Evolutionary conservation across 2,329 filamentous ascomycete species (phyloP), one percentile per base, ranked within the genome.

Genomic region (Pseudogymnoascus sp.): DNA sequence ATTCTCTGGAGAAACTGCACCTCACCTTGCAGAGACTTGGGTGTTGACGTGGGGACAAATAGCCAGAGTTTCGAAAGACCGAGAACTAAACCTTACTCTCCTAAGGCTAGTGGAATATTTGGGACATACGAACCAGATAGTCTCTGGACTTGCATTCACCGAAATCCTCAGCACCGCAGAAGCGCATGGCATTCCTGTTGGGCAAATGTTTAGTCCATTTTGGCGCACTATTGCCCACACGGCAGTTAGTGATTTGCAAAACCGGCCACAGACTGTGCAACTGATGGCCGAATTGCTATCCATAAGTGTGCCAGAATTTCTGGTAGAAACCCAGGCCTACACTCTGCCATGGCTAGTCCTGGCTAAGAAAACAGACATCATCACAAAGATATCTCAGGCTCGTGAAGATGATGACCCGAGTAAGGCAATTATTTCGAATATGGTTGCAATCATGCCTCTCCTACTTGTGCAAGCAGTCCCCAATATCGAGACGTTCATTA

Each of bases 281-380:
- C 82, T 89, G 49, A 81, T 97, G 59, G 91, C 92, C 23, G 91
- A 96, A 66, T 76, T 97, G 31, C 80, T 97, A 38, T 86, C 87
- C 60, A 87, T 91, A 70, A 88, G 84, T 39, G 82, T 95, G 7
- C 81, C 86, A 45, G 85, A 90, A 61, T 85, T 97, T 49, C 79
- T 97, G 8, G 75, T 88, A 12, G 75, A 88, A 16, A 90, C 93
- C 7, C 92, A 97, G 72, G 81, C 84, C 12, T 84, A 94, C 68
- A 92, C 92, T 6, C 75, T 99, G 7, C 94, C 95, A 1, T 92
- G 90, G 76, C 81, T 99, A 16, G 90, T 99, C 2, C 78, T 96
- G 39, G 87, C 84, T 43, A 89, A 88, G 70, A 88, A 88, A 69
- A 82, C 81, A 63, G 90, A 96, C 63, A 82, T 95, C 14, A 87